Percentiles rank a stretch among this genome's conserved stretches.
These are phyloP conservation scores for Sporothrix mexicana DNA, from an alignment of 2,329 filamentous ascomycete species.

Conservation along the genomic window DNA sequence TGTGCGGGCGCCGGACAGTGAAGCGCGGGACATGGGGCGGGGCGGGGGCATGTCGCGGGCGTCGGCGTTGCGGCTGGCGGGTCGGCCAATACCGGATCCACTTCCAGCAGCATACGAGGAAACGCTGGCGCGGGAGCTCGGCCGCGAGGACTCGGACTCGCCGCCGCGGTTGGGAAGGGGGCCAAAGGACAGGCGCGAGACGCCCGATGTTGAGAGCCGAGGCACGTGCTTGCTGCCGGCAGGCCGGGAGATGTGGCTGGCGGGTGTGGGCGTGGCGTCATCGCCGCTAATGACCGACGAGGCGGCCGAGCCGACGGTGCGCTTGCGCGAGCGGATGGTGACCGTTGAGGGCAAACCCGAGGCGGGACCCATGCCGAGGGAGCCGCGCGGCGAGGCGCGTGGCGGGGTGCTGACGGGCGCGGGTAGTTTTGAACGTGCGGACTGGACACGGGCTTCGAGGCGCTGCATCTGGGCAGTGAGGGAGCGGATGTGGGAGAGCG, in stretches of 20 bases:
- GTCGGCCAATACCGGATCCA: conserved; percentile 46
- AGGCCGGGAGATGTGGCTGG: conserved; percentile 42
- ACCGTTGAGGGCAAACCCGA: conserved; percentile 60
- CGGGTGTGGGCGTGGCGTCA: conserved; percentile 57
- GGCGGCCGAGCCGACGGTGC: conserved; percentile 62
- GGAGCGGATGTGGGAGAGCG: conserved; percentile 88
- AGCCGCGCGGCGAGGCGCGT: conserved; percentile 72
- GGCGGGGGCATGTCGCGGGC: conserved; percentile 55
- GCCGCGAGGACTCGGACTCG: conserved; percentile 62
- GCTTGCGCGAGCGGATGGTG: conserved; percentile 72
- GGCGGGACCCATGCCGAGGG: conserved; percentile 49
- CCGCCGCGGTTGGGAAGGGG: conserved; percentile 60
- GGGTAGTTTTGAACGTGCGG: conserved; percentile 87
- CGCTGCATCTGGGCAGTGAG: conserved; percentile 97
- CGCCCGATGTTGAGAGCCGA: conserved; percentile 65
- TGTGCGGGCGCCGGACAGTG: conserved; percentile 65
- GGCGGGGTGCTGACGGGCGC: conserved; percentile 80
- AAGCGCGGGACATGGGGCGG: conserved; percentile 70
- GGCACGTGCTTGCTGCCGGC: conserved; percentile 55
- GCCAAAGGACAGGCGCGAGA: conserved; percentile 68
- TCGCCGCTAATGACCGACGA: conserved; percentile 54
- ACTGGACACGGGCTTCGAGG: conserved; percentile 90
- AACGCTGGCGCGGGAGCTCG: conserved; percentile 73
- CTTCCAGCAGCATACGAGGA: conserved; percentile 53
- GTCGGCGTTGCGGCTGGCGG: conserved; percentile 56